Evolutionary conservation across 2,329 filamentous ascomycete species (phyloP).

Genomic region (Phoma sp.): DNA sequence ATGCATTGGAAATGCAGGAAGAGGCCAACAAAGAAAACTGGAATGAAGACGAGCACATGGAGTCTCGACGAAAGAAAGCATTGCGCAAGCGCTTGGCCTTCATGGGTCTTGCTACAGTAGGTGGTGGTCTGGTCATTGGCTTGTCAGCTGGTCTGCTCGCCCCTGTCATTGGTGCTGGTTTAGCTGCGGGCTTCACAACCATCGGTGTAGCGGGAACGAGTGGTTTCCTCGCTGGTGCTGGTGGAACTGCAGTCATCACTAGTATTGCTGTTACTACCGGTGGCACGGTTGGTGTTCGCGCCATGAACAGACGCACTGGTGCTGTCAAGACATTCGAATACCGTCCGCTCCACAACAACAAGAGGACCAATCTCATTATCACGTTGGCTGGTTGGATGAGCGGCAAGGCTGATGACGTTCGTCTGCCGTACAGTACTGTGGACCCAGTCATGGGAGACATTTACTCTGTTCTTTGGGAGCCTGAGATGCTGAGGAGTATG

Average conservation of each 20-base stretch:
- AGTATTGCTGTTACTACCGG: conserved; percentile 87
- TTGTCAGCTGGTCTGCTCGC: conserved; percentile 90
- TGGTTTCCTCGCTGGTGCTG: conserved; percentile 88
- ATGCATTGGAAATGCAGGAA: conserved; percentile 97
- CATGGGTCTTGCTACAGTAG: conserved; percentile 96
- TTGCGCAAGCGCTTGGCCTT: conserved; percentile 86
- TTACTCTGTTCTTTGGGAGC: conserved; percentile 97
- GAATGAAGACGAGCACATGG: conserved; percentile 96
- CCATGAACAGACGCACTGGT: conserved; percentile 86
- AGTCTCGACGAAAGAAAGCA: conserved; percentile 79
- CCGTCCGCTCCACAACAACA: conserved; percentile 95
- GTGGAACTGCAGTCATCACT: conserved; percentile 92
- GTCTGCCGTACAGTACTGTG: conserved; percentile 92
- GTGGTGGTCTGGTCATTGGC: conserved; percentile 92
- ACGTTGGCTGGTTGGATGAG: conserved; percentile 99
- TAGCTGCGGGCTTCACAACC: conserved; percentile 93
- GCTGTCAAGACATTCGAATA: conserved; percentile 98
- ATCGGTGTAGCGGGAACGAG: conserved; percentile 91
- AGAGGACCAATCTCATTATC: conserved; percentile 92
- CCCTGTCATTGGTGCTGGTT: conserved; percentile 90
- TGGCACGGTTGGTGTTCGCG: conserved; percentile 82
- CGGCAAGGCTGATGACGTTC: conserved; percentile 95
- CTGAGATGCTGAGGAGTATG: conserved; percentile 97
- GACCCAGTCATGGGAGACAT: conserved; percentile 98
- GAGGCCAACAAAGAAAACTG: conserved; percentile 93